Evolutionary conservation across 2,329 filamentous ascomycete species (phyloP).

Genomic region (Myrmaecium sp.): DNA sequence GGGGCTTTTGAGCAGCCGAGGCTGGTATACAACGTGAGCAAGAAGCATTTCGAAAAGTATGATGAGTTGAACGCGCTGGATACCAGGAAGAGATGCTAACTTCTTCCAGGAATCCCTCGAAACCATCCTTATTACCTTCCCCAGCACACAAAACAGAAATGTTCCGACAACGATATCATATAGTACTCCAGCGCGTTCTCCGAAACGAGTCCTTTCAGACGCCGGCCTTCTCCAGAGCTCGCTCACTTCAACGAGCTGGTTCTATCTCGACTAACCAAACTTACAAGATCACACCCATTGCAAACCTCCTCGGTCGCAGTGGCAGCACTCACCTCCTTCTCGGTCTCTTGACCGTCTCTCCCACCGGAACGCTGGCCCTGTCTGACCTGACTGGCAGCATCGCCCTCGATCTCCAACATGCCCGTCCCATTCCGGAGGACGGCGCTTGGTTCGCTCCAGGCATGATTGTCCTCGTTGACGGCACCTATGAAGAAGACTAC

Average conservation of each 20-base stretch:
- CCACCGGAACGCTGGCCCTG: slow-evolving; percentile 66
- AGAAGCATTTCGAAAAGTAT: slow-evolving; percentile 80
- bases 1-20: slow-evolving; percentile 75
- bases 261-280: slow-evolving; percentile 35
- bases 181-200: slow-evolving; percentile 80
- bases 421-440: slow-evolving; percentile 65
- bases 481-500: slow-evolving; percentile 91
- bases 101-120: slow-evolving; percentile 18
- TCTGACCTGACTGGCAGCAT: slow-evolving; percentile 83
- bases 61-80: slow-evolving; percentile 4
- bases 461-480: slow-evolving; percentile 90
- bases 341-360: slow-evolving; percentile 63
- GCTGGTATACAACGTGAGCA: slow-evolving; percentile 55
- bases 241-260: slow-evolving; percentile 39
- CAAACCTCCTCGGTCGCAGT: slow-evolving; percentile 58
- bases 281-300: slow-evolving; percentile 79
- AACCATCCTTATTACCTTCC: slow-evolving; percentile 42
- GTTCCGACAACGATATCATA: slow-evolving; percentile 80
- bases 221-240: slow-evolving; percentile 49
- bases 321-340: slow-evolving; percentile 75
- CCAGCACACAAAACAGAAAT: slow-evolving; percentile 68
- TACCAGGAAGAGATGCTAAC: too few relatives aligned
- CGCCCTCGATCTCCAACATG: slow-evolving; percentile 62
- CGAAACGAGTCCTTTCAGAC: slow-evolving; percentile 88
- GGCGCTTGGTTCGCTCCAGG: slow-evolving; percentile 87